Percentiles rank a stretch among this genome's conserved stretches.
These are phyloP conservation scores for Plasmodiophora brassicae DNA, from an alignment of 208 protist species.

Conservation along the genomic window DNA sequence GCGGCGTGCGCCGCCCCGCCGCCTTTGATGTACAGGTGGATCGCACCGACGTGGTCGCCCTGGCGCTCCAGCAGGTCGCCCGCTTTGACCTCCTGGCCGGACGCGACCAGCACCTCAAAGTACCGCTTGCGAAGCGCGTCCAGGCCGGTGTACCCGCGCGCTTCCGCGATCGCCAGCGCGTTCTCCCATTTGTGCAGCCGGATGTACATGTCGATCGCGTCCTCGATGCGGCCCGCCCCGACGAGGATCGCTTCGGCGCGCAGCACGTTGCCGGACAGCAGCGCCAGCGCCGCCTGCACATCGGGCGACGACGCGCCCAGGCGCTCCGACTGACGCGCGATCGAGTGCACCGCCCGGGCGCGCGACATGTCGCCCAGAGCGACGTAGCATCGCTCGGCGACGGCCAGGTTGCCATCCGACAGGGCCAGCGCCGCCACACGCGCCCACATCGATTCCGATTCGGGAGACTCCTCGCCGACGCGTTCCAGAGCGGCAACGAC, in stretches of 20 bases:
- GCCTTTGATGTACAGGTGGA: conserved; percentile 87
- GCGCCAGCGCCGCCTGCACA: conserved; percentile 46
- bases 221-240: conserved; percentile 74
- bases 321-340: conserved; percentile 13
- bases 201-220: conserved; percentile 89
- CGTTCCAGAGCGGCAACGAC: conserved; percentile 81
- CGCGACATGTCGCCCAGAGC: conserved; percentile 85
- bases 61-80: conserved; percentile 84
- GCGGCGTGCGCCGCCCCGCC: conserved; percentile 83
- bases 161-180: conserved; percentile 72
- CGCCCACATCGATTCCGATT: conserved; percentile 89
- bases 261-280: conserved; percentile 66
- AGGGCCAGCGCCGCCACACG: conserved; percentile 76
- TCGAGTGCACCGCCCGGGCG: conserved; percentile 75
- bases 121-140: conserved; percentile 69
- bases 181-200: conserved; percentile 70
- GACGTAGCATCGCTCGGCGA: conserved; percentile 88
- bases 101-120: conserved; percentile 87
- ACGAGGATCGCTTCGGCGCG: conserved; percentile 83
- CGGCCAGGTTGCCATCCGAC: conserved; percentile 72
- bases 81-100: conserved; percentile 81
- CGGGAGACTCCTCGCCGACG: conserved; percentile 65
- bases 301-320: neutral
- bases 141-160: conserved; percentile 72
- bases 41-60: conserved; percentile 82